Conservation (phyloP, 352 stramenopile genomes). For the Phytophthora pisi region DNA sequence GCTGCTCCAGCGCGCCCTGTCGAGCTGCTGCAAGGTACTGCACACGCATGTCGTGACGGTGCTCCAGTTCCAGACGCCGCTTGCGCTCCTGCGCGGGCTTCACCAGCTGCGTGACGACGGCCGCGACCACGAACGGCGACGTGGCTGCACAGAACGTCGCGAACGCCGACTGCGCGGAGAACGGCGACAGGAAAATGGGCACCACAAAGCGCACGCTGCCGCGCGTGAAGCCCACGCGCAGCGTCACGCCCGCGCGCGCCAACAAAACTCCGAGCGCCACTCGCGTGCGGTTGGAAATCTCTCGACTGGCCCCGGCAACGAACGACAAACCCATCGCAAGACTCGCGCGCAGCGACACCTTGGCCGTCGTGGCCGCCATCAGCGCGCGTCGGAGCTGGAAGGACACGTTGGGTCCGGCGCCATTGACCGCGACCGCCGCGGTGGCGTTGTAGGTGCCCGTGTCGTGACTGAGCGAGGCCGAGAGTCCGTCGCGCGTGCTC, state of each 20-base stretch:
- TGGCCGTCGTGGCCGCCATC: slow-evolving; percentile 44
- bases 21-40: slow-evolving; percentile 67
- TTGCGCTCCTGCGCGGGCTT: slow-evolving; percentile 69
- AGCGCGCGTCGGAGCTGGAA: slow-evolving; percentile 55
- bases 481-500: slow-evolving; percentile 78
- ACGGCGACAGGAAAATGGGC: slow-evolving; percentile 82
- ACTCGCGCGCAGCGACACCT: slow-evolving; percentile 61
- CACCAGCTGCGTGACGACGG: slow-evolving; percentile 68
- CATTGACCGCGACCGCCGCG: slow-evolving; percentile 50
- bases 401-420: slow-evolving; percentile 59
- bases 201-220: slow-evolving; percentile 84
- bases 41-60: slow-evolving; percentile 49
- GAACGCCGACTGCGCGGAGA: slow-evolving; percentile 68
- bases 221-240: slow-evolving; percentile 75
- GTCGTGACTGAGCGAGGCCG: slow-evolving; percentile 63
- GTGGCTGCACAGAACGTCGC: slow-evolving; percentile 80
- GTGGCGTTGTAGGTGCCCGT: slow-evolving; percentile 46
- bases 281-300: slow-evolving; percentile 64
- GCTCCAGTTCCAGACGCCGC: slow-evolving; percentile 52
- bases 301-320: slow-evolving; percentile 52
- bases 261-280: slow-evolving; percentile 68
- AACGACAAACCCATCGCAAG: slow-evolving; percentile 57
- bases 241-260: slow-evolving; percentile 56
- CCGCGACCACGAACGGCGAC: slow-evolving; percentile 69
- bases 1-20: slow-evolving; percentile 63